Conservation (phyloP, 441 rosid species). For the Erodium moschatum region DNA sequence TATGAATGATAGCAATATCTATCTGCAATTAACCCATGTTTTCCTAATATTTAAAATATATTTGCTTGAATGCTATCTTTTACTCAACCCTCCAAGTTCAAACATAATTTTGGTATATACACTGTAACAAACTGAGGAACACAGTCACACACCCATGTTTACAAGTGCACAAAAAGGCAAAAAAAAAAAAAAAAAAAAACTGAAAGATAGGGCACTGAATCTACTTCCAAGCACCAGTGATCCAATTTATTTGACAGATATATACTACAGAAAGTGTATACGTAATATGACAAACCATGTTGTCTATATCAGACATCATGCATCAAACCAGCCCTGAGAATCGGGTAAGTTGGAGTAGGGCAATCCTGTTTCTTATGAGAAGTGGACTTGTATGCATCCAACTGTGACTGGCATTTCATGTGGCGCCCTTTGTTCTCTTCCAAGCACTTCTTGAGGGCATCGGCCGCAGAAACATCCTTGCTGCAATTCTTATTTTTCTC, state of each 20-base stretch:
- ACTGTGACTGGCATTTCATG: conserved; percentile 8
- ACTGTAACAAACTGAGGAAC: background rate
- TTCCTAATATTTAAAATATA: too few species aligned
- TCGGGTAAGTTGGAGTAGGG: background rate
- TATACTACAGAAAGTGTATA: background rate
- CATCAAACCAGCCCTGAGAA: conserved; percentile 11
- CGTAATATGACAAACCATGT: too few species aligned
- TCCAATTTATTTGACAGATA: conserved; percentile 1
- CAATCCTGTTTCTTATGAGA: background rate
- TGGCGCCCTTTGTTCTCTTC: conserved; percentile 7
- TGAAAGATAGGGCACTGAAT: background rate
- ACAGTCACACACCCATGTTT: background rate
- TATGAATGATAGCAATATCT: too few species aligned
- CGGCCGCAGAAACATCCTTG: conserved; percentile 1
- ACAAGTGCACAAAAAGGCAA: background rate
- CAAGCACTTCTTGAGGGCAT: conserved; percentile 6
- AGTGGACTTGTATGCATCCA: conserved; percentile 6
- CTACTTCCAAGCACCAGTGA: background rate
- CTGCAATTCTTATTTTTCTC: background rate
- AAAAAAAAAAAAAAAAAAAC: too few species aligned
- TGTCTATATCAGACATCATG: background rate
- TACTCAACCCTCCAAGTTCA: background rate
- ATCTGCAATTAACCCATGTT: too few species aligned
- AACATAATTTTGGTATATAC: background rate
- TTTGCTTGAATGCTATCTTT: too few species aligned